phyloP scores from a whole-genome alignment of 495 filamentous ascomycete genomes.

The Aspergillus sclerotiicarbonarius region DNA sequence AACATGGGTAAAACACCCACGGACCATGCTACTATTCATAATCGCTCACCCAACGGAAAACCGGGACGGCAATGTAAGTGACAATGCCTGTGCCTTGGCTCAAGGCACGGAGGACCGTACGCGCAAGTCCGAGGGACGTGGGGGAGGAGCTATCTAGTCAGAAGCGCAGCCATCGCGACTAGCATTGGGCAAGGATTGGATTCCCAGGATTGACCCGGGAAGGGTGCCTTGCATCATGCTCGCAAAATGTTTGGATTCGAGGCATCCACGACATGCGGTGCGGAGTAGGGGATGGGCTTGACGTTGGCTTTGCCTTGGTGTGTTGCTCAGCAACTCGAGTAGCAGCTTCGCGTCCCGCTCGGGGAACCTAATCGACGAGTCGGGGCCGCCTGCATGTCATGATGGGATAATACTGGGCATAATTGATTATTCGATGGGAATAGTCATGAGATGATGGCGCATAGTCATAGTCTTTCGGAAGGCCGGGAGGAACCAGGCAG shows the following conservation, averaged over 20 bases:
- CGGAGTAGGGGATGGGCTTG: constrained; percentile 5
- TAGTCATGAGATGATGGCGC: neutral
- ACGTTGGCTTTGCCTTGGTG: neutral
- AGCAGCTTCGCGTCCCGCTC: neutral
- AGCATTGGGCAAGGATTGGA: neutral
- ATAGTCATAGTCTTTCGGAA: neutral
- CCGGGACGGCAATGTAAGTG: neutral
- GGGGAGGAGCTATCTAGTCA: neutral
- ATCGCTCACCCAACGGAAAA: neutral
- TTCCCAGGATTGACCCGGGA: neutral
- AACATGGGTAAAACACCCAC: neutral
- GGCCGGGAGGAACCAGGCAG: neutral
- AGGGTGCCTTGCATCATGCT: neutral
- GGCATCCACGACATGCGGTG: constrained; percentile 5
- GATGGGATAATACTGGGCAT: neutral
- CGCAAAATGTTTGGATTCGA: neutral
- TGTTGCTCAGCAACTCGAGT: neutral
- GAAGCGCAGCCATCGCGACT: neutral
- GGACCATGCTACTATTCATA: constrained; percentile 2
- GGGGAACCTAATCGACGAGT: neutral
- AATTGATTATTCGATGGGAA: neutral
- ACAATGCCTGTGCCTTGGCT: neutral
- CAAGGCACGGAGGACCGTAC: neutral
- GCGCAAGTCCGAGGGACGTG: neutral
- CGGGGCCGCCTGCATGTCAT: neutral